phyloP scores from a whole-genome alignment of 495 filamentous ascomycete species.

The Penicillium cataractarum region DNA sequence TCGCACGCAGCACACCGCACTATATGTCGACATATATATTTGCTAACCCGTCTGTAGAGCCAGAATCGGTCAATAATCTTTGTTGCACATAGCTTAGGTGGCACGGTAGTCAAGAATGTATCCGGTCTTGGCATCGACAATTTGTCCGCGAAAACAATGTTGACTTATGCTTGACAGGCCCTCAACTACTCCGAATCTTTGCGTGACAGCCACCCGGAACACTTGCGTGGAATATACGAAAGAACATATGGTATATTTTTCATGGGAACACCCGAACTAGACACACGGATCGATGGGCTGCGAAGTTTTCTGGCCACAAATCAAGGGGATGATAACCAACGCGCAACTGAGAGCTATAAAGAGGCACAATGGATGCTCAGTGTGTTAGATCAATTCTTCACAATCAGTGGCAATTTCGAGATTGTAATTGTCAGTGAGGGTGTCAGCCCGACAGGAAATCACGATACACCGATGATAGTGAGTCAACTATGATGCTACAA shows the following conservation, averaged over 20 bases:
- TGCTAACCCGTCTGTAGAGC: conserved; percentile 16
- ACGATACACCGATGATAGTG: neutral
- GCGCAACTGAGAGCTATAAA: neutral
- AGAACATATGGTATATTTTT: conserved; percentile 6
- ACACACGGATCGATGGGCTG: conserved; percentile 2
- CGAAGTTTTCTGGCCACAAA: neutral
- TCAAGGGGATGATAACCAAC: too few relatives aligned
- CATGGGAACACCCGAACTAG: conserved; percentile 13
- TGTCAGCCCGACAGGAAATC: neutral
- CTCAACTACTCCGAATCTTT: conserved; percentile 3
- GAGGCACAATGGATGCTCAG: conserved; percentile 12
- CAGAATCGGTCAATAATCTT: conserved; percentile 36
- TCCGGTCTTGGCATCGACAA: neutral
- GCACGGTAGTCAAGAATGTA: conserved; percentile 38
- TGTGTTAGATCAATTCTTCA: neutral
- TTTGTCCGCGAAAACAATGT: neutral
- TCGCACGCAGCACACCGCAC: neutral
- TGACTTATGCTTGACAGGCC: neutral
- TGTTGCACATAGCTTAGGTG: conserved; percentile 39
- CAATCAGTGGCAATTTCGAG: neutral
- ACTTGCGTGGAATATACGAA: neutral
- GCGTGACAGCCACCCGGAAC: neutral
- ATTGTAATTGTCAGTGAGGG: neutral
- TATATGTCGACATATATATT: neutral
- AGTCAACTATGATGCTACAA: neutral